These are phyloP conservation scores for Scutellaria barbata DNA, from an alignment of 257 asterid species.

Conservation along the genomic window DNA sequence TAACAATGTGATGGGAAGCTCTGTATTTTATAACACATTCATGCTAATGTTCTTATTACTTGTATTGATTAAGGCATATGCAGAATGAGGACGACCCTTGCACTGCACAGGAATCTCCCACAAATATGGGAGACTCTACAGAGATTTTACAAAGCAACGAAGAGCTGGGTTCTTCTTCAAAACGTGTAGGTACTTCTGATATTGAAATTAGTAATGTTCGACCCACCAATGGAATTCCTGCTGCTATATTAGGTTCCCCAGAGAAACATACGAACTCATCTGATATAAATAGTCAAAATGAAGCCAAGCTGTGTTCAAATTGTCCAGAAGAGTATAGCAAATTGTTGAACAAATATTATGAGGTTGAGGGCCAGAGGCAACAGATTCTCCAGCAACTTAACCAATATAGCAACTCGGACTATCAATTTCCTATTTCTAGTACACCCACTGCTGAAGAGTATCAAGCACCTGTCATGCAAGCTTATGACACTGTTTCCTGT, in stretches of 20 bases:
- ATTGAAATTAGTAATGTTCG: constrained; percentile 30
- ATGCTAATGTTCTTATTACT: constrained; percentile 29
- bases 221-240: constrained; percentile 33
- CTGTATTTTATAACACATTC: not conserved
- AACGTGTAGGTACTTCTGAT: constrained; percentile 31
- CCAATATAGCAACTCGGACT: constrained; percentile 54
- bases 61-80: constrained; percentile 45
- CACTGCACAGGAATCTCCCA: constrained; percentile 31
- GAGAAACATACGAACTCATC: constrained; percentile 33
- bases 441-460: constrained; percentile 43
- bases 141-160: constrained; percentile 29
- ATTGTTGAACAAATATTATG: constrained; percentile 70
- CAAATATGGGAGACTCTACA: constrained; percentile 35
- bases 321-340: constrained; percentile 55
- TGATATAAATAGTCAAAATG: constrained; percentile 42
- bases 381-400: constrained; percentile 68
- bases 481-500: constrained; percentile 45
- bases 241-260: constrained; percentile 34
- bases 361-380: constrained; percentile 80
- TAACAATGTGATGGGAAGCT: not conserved
- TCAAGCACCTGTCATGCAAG: constrained; percentile 43
- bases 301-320: constrained; percentile 39
- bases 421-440: constrained; percentile 41
- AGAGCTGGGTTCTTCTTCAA: constrained; percentile 32
- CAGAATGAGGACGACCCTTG: constrained; percentile 36